phyloP scores from a whole-genome alignment of 2,329 filamentous ascomycete species.

The Cladosporium velox region DNA sequence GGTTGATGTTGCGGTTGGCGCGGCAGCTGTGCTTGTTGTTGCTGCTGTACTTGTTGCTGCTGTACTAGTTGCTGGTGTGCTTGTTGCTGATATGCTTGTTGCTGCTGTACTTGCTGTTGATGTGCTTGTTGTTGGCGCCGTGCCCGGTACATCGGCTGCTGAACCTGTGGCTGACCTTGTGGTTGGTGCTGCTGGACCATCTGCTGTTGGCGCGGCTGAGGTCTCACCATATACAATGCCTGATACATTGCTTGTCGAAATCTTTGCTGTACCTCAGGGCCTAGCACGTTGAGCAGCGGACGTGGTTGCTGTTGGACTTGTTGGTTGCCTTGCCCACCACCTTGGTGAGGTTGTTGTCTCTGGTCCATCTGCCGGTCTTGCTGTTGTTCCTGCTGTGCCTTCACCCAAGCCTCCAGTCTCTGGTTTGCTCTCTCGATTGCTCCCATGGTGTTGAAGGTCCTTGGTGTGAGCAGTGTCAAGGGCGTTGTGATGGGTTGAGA shows the following conservation, averaged over 20 bases:
- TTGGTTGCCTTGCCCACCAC: background rate
- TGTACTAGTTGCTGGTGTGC: background rate
- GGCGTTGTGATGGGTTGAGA: background rate
- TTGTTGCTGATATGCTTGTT: background rate
- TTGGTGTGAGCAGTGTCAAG: background rate
- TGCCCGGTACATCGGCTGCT: background rate
- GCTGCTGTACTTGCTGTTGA: background rate
- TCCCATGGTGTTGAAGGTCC: background rate
- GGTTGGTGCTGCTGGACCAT: background rate
- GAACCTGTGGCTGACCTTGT: background rate
- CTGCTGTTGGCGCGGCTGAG: background rate
- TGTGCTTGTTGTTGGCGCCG: background rate
- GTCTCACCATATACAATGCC: background rate
- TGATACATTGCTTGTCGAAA: background rate
- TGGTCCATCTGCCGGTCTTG: background rate
- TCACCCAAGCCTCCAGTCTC: background rate
- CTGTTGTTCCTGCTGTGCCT: background rate
- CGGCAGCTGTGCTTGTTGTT: background rate
- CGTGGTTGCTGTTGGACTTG: background rate
- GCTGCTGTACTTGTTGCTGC: background rate
- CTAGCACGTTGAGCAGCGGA: background rate
- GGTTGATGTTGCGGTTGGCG: background rate
- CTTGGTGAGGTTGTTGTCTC: background rate
- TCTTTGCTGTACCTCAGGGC: background rate
- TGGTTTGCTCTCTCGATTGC: background rate